Percentiles rank a stretch among this genome's conserved stretches.
Evolutionary conservation across 345 rosid genomes (phyloP).

Genomic region (Pugionium dolabratum): DNA sequence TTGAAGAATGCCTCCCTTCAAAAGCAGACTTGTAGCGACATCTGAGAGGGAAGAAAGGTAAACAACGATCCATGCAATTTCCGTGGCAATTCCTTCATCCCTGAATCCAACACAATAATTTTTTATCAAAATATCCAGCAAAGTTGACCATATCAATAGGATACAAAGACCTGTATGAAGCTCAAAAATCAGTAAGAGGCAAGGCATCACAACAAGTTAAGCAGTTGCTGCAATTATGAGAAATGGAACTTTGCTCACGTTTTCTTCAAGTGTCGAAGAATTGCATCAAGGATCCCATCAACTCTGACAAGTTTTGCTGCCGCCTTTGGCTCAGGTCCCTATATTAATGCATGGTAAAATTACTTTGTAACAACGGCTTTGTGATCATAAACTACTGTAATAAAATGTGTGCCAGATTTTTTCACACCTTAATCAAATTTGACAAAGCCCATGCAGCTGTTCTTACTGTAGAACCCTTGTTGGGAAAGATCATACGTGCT

Average conservation of each 20-base stretch:
- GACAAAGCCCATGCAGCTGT: slow-evolving; percentile 99
- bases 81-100: slow-evolving; percentile 88
- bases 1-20: slow-evolving; percentile 68
- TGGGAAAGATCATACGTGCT: slow-evolving; percentile 93
- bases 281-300: slow-evolving; percentile 75
- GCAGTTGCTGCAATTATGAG: slow-evolving; percentile 3
- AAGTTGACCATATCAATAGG: not conserved
- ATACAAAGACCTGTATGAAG: not conserved
- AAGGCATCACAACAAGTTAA: not conserved
- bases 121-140: slow-evolving; percentile 8
- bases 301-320: slow-evolving; percentile 76
- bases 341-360: slow-evolving; percentile 40
- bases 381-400: slow-evolving; percentile 21
- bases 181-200: slow-evolving; percentile 1
- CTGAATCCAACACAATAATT: slow-evolving; percentile 45
- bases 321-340: slow-evolving; percentile 94
- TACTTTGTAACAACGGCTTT: slow-evolving; percentile 39
- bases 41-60: slow-evolving; percentile 97
- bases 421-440: slow-evolving; percentile 82
- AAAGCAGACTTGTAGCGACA: slow-evolving; percentile 65
- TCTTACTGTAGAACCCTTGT: slow-evolving; percentile 89
- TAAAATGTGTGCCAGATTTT: slow-evolving; percentile 1
- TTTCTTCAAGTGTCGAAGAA: slow-evolving; percentile 77
- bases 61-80: slow-evolving; percentile 94
- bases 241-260: slow-evolving; percentile 56